phyloP scores from a whole-genome alignment of 2,329 filamentous ascomycete genomes.

The Colletotrichum lini region DNA sequence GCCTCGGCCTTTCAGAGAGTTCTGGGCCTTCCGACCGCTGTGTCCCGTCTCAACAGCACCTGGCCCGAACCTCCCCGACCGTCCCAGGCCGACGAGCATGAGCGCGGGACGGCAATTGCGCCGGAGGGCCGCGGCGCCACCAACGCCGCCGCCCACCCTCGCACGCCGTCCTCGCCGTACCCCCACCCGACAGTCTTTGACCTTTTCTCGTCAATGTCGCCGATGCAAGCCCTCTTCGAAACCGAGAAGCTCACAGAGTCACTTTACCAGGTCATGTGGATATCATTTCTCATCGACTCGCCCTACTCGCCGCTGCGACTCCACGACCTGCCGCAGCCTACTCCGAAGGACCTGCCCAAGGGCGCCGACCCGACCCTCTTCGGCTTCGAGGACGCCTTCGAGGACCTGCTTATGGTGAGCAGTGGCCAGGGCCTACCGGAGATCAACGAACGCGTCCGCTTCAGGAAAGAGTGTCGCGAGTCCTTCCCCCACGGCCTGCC shows the following conservation, averaged over 20 bases:
- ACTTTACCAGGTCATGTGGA: conserved; percentile 46
- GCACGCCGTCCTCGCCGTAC: conserved; percentile 12
- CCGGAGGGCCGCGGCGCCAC: neutral
- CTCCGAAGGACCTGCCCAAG: conserved; percentile 59
- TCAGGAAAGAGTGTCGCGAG: conserved; percentile 54
- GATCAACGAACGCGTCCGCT: conserved; percentile 53
- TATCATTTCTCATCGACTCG: conserved; percentile 55
- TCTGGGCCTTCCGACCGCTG: conserved; percentile 47
- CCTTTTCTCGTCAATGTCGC: conserved; percentile 31
- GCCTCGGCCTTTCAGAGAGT: conserved; percentile 47
- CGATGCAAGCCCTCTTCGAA: conserved; percentile 33
- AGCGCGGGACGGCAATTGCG: neutral
- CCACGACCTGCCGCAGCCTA: conserved; percentile 61
- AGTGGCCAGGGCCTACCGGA: conserved; percentile 59
- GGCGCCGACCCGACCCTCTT: conserved; percentile 57
- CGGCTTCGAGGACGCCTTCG: conserved; percentile 71
- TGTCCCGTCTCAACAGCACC: conserved; percentile 45
- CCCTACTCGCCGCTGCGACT: conserved; percentile 63
- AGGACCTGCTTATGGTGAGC: conserved; percentile 68
- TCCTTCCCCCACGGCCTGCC: conserved; percentile 60
- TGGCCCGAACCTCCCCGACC: conserved; percentile 34
- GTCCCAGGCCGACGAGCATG: conserved; percentile 22
- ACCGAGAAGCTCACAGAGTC: conserved; percentile 40
- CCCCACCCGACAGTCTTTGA: conserved; percentile 30
- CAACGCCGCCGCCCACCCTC: neutral